phyloP scores from a whole-genome alignment of 495 filamentous ascomycete genomes.

The Pseudotulostoma volvatum region DNA sequence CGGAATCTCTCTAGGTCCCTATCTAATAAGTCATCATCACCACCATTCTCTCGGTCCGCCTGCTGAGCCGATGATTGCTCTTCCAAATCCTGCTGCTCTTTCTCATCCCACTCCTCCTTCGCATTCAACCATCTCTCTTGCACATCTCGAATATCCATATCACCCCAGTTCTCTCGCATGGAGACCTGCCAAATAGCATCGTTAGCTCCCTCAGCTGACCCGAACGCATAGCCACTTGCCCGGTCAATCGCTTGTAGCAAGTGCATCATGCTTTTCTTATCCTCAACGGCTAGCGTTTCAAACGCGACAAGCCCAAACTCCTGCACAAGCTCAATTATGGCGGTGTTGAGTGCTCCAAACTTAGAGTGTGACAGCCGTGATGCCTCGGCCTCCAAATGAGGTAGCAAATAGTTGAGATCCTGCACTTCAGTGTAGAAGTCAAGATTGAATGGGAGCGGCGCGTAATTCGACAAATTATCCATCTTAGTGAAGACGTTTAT shows the following conservation, averaged over 20 bases:
- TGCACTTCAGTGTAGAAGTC: constrained; percentile 98
- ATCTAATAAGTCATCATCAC: constrained; percentile 12
- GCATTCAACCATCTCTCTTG: constrained; percentile 90
- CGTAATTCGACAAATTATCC: constrained; percentile 70
- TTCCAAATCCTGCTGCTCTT: constrained; percentile 55
- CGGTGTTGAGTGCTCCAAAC: constrained; percentile 67
- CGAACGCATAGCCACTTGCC: constrained; percentile 86
- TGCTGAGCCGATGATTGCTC: constrained; percentile 30
- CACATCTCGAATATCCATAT: constrained; percentile 70
- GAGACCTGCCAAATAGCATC: constrained; percentile 90
- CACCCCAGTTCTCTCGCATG: constrained; percentile 66
- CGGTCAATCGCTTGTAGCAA: constrained; percentile 75
- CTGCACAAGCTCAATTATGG: constrained; percentile 72
- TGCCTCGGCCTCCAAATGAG: constrained; percentile 48
- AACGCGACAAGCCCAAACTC: constrained; percentile 80
- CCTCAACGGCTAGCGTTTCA: constrained; percentile 87
- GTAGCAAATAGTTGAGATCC: constrained; percentile 69
- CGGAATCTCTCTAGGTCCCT: constrained; percentile 21
- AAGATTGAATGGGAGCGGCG: constrained; percentile 76
- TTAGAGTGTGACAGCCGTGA: constrained; percentile 46
- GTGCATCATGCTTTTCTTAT: constrained; percentile 90
- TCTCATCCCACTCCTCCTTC: constrained; percentile 74
- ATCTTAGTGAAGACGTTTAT: constrained; percentile 96
- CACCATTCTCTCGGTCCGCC: constrained; percentile 8
- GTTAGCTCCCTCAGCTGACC: constrained; percentile 76